Conservation (phyloP, 179 eudicot species). For the Heliamphora ciliata region DNA sequence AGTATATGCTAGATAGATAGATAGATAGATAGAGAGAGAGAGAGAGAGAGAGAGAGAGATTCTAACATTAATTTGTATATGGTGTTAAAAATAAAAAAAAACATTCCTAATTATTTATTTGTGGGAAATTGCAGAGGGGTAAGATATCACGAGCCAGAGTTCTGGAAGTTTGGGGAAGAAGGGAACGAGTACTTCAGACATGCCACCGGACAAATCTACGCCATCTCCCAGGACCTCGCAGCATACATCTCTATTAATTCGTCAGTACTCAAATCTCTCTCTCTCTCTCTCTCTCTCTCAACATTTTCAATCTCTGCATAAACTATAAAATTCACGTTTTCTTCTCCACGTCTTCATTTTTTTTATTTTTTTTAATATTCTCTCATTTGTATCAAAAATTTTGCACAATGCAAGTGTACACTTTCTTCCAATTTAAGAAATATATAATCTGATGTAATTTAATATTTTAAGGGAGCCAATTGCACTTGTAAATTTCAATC, state of each 20-base stretch:
- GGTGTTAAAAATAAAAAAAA: background rate
- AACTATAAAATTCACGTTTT: background rate
- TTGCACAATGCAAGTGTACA: no score
- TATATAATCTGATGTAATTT: no score
- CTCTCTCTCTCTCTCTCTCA: background rate
- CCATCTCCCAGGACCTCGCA: constrained; percentile 80
- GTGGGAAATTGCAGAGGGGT: constrained; percentile 38
- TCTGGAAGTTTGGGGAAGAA: constrained; percentile 93
- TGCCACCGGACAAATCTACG: constrained; percentile 93
- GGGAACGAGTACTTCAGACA: constrained; percentile 94
- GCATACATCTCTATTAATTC: constrained; percentile 61
- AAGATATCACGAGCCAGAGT: constrained; percentile 89
- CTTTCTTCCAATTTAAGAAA: no score
- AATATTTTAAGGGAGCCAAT: no score
- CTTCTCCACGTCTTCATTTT: background rate
- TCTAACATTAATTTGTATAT: background rate
- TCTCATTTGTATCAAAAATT: no score
- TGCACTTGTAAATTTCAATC: no score
- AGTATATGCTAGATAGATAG: no score
- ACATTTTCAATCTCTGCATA: background rate
- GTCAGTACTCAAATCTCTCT: constrained; percentile 26
- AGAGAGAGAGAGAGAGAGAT: no score
- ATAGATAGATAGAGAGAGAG: no score
- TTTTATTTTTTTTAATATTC: no score
- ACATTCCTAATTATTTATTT: background rate